phyloP scores from a whole-genome alignment of 768 basidiomycete genomes.

The Hygrophoropsis aurantiaca region DNA sequence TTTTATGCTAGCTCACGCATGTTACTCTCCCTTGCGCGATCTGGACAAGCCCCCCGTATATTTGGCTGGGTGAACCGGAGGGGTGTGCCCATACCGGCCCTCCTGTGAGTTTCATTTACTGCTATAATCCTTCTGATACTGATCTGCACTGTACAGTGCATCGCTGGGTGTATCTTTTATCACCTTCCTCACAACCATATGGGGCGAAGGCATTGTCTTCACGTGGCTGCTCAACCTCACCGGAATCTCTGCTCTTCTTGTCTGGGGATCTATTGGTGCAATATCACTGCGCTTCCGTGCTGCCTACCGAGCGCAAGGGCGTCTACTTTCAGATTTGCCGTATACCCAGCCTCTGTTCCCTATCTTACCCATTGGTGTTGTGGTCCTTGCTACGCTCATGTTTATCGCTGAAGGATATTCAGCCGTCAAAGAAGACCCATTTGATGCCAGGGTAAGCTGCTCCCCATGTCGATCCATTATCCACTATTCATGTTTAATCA shows the following conservation, averaged over 20 bases:
- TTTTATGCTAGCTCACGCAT: slow-evolving; percentile 68
- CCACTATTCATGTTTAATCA: background rate
- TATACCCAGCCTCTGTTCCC: slow-evolving; percentile 58
- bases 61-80: slow-evolving; percentile 65
- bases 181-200: slow-evolving; percentile 58
- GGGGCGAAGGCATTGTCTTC: slow-evolving; percentile 55
- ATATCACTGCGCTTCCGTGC: slow-evolving; percentile 61
- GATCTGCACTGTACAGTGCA: slow-evolving; percentile 33
- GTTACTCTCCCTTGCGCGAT: slow-evolving; percentile 58
- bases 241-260: slow-evolving; percentile 65
- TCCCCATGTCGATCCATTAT: background rate
- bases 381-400: slow-evolving; percentile 51
- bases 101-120: slow-evolving; percentile 41
- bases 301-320: slow-evolving; percentile 57
- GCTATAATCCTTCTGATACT: slow-evolving; percentile 21
- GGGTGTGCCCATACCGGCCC: slow-evolving; percentile 61
- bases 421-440: slow-evolving; percentile 43
- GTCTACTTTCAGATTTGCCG: slow-evolving; percentile 52
- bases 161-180: slow-evolving; percentile 48
- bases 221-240: slow-evolving; percentile 63
- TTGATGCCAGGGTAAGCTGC: slow-evolving; percentile 38
- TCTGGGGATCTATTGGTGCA: slow-evolving; percentile 60
- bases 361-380: slow-evolving; percentile 47
- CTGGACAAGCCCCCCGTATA: slow-evolving; percentile 61
- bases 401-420: slow-evolving; percentile 57